Percentiles rank a stretch among this genome's conserved stretches.
These are phyloP conservation scores for Gliomastix tumulicola DNA, from an alignment of 2,329 filamentous ascomycete genomes.

Conservation along the genomic window DNA sequence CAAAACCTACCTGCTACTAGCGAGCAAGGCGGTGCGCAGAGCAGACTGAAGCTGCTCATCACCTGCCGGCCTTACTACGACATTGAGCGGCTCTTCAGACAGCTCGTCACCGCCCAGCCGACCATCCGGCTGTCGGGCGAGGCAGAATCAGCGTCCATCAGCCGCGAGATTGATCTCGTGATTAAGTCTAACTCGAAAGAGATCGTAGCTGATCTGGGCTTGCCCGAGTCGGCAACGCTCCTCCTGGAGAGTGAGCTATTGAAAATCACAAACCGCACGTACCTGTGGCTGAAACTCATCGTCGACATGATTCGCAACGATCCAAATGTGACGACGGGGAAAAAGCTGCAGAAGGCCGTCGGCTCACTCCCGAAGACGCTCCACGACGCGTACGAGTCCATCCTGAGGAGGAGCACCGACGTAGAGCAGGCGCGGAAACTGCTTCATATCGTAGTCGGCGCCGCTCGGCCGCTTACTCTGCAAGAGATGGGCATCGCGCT, in stretches of 20 bases:
- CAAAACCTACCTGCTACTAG: not conserved
- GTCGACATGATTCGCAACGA: constrained; percentile 1
- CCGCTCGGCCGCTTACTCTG: constrained; percentile 5
- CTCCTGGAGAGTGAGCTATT: constrained; percentile 1
- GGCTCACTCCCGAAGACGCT: constrained; percentile 6
- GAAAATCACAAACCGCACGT: constrained; percentile 4
- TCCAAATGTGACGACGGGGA: too few species aligned
- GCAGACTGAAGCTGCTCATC: constrained; percentile 6
- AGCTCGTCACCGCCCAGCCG: constrained; percentile 1
- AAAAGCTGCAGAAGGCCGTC: constrained; percentile 4
- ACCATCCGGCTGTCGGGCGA: constrained; percentile 6
- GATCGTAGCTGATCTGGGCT: not conserved
- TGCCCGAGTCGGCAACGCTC: not conserved
- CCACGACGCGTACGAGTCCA: constrained; percentile 5
- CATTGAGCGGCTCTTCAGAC: constrained; percentile 2
- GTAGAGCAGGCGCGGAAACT: not conserved
- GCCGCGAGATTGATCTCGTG: constrained; percentile 6
- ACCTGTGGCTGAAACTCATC: constrained; percentile 8
- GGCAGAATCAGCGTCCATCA: constrained; percentile 5
- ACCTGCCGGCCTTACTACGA: constrained; percentile 7
- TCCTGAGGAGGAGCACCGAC: constrained; percentile 1
- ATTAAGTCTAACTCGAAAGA: constrained; percentile 1
- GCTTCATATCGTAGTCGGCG: constrained; percentile 8
- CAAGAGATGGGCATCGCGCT: constrained; percentile 3
- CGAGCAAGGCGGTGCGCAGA: not conserved